phyloP scores from a whole-genome alignment of 257 asterid species.

The Capsicum pubescens region DNA sequence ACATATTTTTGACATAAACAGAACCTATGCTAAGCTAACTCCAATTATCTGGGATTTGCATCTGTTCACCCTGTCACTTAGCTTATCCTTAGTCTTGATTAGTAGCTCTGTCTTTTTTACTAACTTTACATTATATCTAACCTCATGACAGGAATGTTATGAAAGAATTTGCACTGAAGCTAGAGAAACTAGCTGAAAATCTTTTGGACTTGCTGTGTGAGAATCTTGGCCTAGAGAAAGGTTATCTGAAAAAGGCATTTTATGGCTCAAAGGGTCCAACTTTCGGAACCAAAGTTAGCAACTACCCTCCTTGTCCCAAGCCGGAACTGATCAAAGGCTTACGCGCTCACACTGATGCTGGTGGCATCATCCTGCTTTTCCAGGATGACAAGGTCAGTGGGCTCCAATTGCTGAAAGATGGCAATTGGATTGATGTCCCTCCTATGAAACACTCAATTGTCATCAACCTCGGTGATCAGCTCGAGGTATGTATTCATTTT shows the following conservation, averaged over 20 bases:
- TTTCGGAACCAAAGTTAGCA: conserved; percentile 78
- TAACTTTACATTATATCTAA: neutral
- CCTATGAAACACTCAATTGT: conserved; percentile 81
- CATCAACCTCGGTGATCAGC: conserved; percentile 68
- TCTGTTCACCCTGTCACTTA: conserved; percentile 27
- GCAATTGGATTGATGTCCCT: conserved; percentile 70
- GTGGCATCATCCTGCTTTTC: conserved; percentile 73
- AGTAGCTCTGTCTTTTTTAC: neutral
- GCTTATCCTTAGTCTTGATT: neutral
- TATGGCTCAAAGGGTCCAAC: conserved; percentile 67
- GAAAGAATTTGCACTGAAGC: conserved; percentile 63
- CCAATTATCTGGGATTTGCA: conserved; percentile 36
- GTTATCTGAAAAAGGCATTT: conserved; percentile 68
- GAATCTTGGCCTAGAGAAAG: conserved; percentile 75
- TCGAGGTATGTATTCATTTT: conserved; percentile 50
- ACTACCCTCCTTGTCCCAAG: conserved; percentile 73
- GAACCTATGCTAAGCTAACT: neutral
- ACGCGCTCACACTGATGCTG: conserved; percentile 81
- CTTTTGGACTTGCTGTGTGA: conserved; percentile 73
- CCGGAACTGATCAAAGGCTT: conserved; percentile 81
- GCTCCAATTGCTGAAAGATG: conserved; percentile 76
- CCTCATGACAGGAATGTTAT: conserved; percentile 51
- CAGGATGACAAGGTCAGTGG: conserved; percentile 83
- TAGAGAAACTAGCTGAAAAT: conserved; percentile 68
- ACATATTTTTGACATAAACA: neutral